A percentile compares a stretch with the other conserved stretches of the same genome.
phyloP scores from a whole-genome alignment of 352 stramenopile species.

The Thraustotheca clavata region DNA sequence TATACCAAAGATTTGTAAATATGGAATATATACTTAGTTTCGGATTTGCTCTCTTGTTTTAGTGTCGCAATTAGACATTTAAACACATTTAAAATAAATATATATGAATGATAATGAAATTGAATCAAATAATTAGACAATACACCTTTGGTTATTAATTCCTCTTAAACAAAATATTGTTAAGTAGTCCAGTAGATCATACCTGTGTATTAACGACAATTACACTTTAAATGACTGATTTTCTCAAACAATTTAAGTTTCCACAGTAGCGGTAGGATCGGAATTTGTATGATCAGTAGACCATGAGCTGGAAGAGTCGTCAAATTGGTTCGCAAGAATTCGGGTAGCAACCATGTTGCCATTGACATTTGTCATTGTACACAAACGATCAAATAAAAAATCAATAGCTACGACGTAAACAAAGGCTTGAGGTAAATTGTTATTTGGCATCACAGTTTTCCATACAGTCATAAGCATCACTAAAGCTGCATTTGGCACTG shows the following conservation, averaged over 20 bases:
- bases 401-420: constrained; percentile 47
- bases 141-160: background rate
- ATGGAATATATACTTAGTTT: too few species aligned
- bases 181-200: background rate
- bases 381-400: constrained; percentile 48
- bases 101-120: background rate
- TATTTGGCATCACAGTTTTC: constrained; percentile 29
- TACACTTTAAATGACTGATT: background rate
- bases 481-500: constrained; percentile 28
- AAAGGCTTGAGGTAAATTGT: constrained; percentile 37
- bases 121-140: background rate
- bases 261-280: too few species aligned
- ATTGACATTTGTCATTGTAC: constrained; percentile 49
- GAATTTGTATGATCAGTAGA: background rate
- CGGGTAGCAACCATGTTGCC: constrained; percentile 47
- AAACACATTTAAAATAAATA: too few species aligned
- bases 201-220: background rate
- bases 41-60: too few species aligned
- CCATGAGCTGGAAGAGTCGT: constrained; percentile 15
- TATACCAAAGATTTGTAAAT: too few species aligned
- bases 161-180: background rate
- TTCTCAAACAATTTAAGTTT: background rate
- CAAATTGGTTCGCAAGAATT: constrained; percentile 37
- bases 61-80: too few species aligned
- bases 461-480: constrained; percentile 41